These are phyloP conservation scores for Coniochaeta ligniaria DNA, from an alignment of 2,329 filamentous ascomycete species.

Conservation along the genomic window DNA sequence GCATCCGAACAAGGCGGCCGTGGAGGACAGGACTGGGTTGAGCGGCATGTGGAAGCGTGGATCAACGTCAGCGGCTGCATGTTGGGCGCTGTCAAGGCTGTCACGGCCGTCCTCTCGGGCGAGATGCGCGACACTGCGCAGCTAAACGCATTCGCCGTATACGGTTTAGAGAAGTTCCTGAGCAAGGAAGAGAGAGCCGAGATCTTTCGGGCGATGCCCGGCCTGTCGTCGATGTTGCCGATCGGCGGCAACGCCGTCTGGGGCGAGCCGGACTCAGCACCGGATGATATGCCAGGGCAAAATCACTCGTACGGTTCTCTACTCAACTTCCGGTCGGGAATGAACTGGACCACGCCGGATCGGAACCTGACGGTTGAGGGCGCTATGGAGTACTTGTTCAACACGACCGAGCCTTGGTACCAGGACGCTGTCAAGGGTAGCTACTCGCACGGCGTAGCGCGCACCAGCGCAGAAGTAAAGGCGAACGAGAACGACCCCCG, in stretches of 20 bases:
- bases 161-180: constrained; percentile 92
- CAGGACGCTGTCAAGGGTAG: constrained; percentile 60
- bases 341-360: constrained; percentile 56
- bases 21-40: constrained; percentile 84
- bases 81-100: constrained; percentile 86
- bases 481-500: constrained; percentile 66
- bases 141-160: constrained; percentile 92
- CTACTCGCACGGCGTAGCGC: constrained; percentile 86
- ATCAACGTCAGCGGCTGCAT: constrained; percentile 98
- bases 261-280: constrained; percentile 82
- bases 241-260: constrained; percentile 92
- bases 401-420: constrained; percentile 82
- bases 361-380: constrained; percentile 75
- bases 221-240: constrained; percentile 92
- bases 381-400: constrained; percentile 71
- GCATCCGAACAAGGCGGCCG: constrained; percentile 70
- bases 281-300: constrained; percentile 74
- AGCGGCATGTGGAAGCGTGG: constrained; percentile 85
- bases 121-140: constrained; percentile 99
- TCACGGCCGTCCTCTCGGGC: constrained; percentile 85
- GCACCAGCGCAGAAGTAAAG: constrained; percentile 72
- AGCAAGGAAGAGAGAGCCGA: constrained; percentile 85
- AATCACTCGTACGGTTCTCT: constrained; percentile 70
- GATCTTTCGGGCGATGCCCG: constrained; percentile 94
- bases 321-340: constrained; percentile 68